A percentile compares a stretch with the other conserved stretches of the same genome.
Evolutionary conservation across 371 early-diverging fungal genomes (phyloP).

Genomic region (Mortierella sp.): DNA sequence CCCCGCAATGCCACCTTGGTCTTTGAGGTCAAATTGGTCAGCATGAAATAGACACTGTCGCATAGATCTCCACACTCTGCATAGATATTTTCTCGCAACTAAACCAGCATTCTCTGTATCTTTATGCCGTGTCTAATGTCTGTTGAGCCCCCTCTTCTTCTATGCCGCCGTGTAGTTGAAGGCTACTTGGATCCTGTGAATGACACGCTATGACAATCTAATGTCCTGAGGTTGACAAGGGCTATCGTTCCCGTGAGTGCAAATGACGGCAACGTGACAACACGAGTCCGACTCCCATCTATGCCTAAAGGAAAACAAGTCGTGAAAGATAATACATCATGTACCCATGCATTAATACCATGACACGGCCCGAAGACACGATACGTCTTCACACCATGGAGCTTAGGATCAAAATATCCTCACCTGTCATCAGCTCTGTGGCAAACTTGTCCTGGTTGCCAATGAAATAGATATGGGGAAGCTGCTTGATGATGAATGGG

Average conservation of each 20-base stretch:
- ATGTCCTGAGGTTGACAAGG: conserved; percentile 68
- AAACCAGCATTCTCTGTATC: no score
- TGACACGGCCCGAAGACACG: no score
- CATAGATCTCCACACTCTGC: conserved; percentile 18
- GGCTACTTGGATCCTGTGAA: conserved; percentile 33
- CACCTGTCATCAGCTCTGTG: conserved; percentile 68
- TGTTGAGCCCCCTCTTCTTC: no score
- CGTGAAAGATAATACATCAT: no score
- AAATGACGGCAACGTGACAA: conserved; percentile 76
- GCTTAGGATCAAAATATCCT: no score
- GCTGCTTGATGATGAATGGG: conserved; percentile 79
- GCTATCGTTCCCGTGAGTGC: conserved; percentile 67
- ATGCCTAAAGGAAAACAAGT: no score
- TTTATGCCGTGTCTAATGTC: no score
- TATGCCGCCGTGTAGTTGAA: no score
- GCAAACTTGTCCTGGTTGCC: conserved; percentile 89
- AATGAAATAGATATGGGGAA: conserved; percentile 88
- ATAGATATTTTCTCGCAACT: neutral
- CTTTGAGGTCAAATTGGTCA: conserved; percentile 82
- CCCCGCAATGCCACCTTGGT: conserved; percentile 86
- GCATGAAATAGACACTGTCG: no score
- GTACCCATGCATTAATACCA: no score
- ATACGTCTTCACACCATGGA: no score
- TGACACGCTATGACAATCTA: conserved; percentile 67
- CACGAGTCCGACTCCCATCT: conserved; percentile 64